Percentiles rank a stretch among this genome's conserved stretches.
These are phyloP conservation scores for Hypoxylon sp. DNA, from an alignment of 2,329 filamentous ascomycete species.

Conservation along the genomic window DNA sequence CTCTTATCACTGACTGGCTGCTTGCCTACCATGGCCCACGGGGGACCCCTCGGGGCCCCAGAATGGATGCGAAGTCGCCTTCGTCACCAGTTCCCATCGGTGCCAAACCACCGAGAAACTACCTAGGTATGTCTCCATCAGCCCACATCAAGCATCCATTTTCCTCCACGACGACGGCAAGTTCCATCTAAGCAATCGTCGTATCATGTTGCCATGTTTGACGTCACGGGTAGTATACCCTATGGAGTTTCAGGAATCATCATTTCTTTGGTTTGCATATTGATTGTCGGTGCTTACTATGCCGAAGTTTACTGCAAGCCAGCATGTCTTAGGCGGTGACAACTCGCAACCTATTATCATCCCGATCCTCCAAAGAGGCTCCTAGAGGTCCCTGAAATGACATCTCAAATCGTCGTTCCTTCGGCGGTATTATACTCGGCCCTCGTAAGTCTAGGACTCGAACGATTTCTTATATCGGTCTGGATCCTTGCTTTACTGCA, in stretches of 20 bases:
- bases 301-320: not conserved
- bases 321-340: not conserved
- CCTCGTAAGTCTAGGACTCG: constrained; percentile 5
- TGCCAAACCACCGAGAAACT: constrained; percentile 7
- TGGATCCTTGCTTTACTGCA: constrained; percentile 19
- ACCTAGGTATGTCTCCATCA: not conserved
- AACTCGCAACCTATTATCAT: constrained; percentile 14
- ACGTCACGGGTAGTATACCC: constrained; percentile 20
- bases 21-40: not conserved
- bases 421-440: constrained; percentile 21
- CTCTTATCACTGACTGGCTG: not conserved
- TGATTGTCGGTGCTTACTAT: constrained; percentile 31
- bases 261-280: not conserved
- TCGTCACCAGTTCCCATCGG: constrained; percentile 19
- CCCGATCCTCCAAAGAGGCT: constrained; percentile 9
- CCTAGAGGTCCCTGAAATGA: constrained; percentile 1
- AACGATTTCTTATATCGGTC: constrained; percentile 5
- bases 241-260: not conserved
- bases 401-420: constrained; percentile 16
- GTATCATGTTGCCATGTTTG: constrained; percentile 9
- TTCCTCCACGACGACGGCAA: constrained; percentile 6
- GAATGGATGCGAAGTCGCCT: constrained; percentile 3
- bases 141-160: constrained; percentile 8
- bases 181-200: constrained; percentile 10
- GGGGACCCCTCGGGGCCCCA: constrained; percentile 3